Percentiles rank a stretch among this genome's conserved stretches.
Evolutionary conservation across 1,284 basidiomycete genomes (phyloP).

Genomic region (Meripilus lineatus): DNA sequence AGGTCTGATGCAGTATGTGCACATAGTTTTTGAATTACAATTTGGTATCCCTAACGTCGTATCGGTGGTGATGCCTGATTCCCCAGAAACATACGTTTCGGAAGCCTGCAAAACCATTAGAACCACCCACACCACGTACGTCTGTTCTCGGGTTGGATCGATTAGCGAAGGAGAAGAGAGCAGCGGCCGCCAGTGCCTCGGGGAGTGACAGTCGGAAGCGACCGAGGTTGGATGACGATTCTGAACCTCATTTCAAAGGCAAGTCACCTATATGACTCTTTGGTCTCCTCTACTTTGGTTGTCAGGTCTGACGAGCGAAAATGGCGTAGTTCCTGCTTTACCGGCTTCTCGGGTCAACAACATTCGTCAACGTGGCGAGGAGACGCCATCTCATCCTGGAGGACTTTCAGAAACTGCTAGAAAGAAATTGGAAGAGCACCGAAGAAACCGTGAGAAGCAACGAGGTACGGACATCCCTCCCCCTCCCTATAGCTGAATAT

Average conservation of each 20-base stretch:
- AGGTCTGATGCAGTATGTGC: slow-evolving; percentile 57
- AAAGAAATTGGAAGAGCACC: slow-evolving; percentile 71
- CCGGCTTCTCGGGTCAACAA: slow-evolving; percentile 56
- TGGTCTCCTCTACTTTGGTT: too few relatives aligned
- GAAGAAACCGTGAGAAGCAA: slow-evolving; percentile 63
- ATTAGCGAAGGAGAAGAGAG: slow-evolving; percentile 83
- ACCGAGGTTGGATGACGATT: slow-evolving; percentile 49
- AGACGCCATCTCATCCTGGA: slow-evolving; percentile 91
- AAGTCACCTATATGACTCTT: slow-evolving; percentile 17
- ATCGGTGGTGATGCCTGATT: not conserved
- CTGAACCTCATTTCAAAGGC: slow-evolving; percentile 82
- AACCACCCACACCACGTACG: slow-evolving; percentile 65
- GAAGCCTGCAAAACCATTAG: slow-evolving; percentile 64
- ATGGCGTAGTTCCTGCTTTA: slow-evolving; percentile 61
- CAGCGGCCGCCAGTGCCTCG: slow-evolving; percentile 43
- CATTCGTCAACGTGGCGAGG: slow-evolving; percentile 72
- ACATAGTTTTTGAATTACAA: not conserved
- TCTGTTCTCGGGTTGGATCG: slow-evolving; percentile 85
- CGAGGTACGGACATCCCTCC: slow-evolving; percentile 38
- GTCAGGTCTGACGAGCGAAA: too few relatives aligned
- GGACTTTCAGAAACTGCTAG: slow-evolving; percentile 78
- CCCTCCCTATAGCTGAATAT: not conserved
- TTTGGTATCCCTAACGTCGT: not conserved
- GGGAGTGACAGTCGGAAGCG: slow-evolving; percentile 58
- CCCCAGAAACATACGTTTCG: slow-evolving; percentile 72